A percentile compares a stretch with the other conserved stretches of the same genome.
Conservation (phyloP, 129 eudicot species). For the Lactuca sativa region DNA sequence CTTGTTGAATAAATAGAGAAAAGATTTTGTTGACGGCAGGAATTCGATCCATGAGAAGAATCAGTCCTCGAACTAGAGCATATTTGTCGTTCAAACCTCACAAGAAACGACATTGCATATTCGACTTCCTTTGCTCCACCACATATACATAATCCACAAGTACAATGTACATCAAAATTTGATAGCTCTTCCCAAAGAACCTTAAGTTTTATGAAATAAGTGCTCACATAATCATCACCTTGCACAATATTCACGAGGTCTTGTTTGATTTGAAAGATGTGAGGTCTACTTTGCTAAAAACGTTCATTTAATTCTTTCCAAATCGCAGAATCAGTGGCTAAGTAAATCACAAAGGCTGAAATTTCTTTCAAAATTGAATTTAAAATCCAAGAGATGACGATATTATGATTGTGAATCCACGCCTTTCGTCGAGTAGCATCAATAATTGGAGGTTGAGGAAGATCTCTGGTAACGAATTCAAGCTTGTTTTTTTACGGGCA, state of each 20-base stretch:
- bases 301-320: not conserved
- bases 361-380: not conserved
- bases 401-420: not conserved
- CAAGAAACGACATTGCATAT: not conserved
- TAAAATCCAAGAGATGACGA: not conserved
- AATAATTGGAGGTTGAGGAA: no score
- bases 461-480: no score
- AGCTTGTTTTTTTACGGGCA: no score
- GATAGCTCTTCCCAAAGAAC: not conserved
- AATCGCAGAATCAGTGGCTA: not conserved
- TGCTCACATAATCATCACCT: not conserved
- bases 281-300: not conserved
- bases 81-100: not conserved
- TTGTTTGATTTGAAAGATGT: not conserved
- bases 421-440: no score
- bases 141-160: not conserved
- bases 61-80: not conserved
- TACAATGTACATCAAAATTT: not conserved
- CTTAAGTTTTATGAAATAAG: not conserved
- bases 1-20: not conserved
- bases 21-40: not conserved
- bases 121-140: not conserved
- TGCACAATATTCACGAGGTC: not conserved
- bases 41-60: not conserved
- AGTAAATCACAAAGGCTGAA: not conserved